Percentiles rank a stretch among this genome's conserved stretches.
Evolutionary conservation across 2,329 filamentous ascomycete genomes (phyloP).

Genomic region (Pseudodiploospora longispora): DNA sequence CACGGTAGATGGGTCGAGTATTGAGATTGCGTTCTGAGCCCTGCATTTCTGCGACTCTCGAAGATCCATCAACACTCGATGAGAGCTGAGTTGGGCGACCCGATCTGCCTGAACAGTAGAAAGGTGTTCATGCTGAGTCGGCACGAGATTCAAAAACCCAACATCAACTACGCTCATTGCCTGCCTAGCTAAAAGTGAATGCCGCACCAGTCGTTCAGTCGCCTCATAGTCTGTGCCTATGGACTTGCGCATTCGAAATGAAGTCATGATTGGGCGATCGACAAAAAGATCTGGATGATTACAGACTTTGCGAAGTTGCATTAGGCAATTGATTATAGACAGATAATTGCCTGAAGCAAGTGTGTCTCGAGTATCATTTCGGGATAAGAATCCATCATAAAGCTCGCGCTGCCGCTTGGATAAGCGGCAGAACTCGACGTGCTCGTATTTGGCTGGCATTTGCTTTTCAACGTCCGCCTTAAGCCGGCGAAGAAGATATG

Average conservation of each 20-base stretch:
- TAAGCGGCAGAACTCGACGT: constrained; percentile 89
- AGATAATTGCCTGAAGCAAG: constrained; percentile 90
- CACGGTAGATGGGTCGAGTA: constrained; percentile 58
- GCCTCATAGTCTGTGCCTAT: constrained; percentile 65
- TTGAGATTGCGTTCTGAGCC: constrained; percentile 45
- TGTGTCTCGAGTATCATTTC: constrained; percentile 81
- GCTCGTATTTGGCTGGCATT: constrained; percentile 96
- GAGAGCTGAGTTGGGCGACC: constrained; percentile 60
- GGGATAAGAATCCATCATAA: constrained; percentile 92
- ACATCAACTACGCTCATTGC: constrained; percentile 60
- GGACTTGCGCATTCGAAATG: constrained; percentile 82
- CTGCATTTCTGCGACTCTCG: constrained; percentile 60
- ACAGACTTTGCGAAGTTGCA: constrained; percentile 96
- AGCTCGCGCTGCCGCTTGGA: constrained; percentile 93
- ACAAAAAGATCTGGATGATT: constrained; percentile 97
- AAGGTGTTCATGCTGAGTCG: constrained; percentile 59
- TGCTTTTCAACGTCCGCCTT: constrained; percentile 98
- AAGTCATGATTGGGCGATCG: constrained; percentile 92
- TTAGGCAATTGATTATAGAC: constrained; percentile 95
- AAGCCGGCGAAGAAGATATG: constrained; percentile 80
- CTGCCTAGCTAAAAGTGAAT: constrained; percentile 52
- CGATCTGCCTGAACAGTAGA: constrained; percentile 46
- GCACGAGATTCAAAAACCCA: constrained; percentile 71
- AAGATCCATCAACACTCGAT: constrained; percentile 60
- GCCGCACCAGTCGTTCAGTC: constrained; percentile 63